These are phyloP conservation scores for Chlamydomonas applanata DNA, from an alignment of 139 green algal species.

Conservation along the genomic window DNA sequence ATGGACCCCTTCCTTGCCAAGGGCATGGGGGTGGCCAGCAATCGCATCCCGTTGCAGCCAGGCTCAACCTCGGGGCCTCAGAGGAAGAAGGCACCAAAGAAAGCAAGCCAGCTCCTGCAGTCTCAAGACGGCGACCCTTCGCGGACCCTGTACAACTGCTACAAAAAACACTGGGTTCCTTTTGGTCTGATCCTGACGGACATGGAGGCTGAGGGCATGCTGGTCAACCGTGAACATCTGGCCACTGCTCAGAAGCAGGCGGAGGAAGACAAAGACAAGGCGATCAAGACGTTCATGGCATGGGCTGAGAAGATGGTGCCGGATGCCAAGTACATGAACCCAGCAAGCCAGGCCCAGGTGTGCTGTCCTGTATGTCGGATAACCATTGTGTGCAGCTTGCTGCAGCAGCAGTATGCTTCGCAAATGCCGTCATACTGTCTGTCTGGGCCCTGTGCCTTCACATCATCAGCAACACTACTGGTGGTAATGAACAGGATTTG, in stretches of 20 bases:
- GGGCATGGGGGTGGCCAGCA: neutral
- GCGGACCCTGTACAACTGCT: slow-evolving; percentile 9
- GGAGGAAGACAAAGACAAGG: slow-evolving; percentile 51
- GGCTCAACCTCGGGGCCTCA: no score
- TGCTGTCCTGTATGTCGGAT: no score
- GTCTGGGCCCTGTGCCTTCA: neutral
- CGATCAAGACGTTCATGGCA: slow-evolving; percentile 60
- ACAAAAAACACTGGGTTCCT: slow-evolving; percentile 60
- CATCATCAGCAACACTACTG: no score
- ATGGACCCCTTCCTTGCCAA: slow-evolving; percentile 32
- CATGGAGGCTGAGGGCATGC: slow-evolving; percentile 83
- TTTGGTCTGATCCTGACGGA: slow-evolving; percentile 93
- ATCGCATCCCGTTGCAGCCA: no score
- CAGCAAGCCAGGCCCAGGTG: slow-evolving; percentile 11
- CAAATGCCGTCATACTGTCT: no score
- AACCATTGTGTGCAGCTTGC: no score
- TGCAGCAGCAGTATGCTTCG: no score
- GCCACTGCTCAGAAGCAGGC: slow-evolving; percentile 33
- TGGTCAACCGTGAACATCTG: slow-evolving; percentile 59
- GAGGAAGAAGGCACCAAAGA: no score
- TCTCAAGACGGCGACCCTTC: neutral
- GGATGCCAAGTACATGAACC: slow-evolving; percentile 77
- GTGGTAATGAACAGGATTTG: no score
- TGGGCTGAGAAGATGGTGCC: slow-evolving; percentile 63
- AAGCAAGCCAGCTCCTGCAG: no score